Evolutionary conservation across 495 filamentous ascomycete species (phyloP), one percentile per base, ranked within the genome.

Genomic region (Talaromyces adpressus): DNA sequence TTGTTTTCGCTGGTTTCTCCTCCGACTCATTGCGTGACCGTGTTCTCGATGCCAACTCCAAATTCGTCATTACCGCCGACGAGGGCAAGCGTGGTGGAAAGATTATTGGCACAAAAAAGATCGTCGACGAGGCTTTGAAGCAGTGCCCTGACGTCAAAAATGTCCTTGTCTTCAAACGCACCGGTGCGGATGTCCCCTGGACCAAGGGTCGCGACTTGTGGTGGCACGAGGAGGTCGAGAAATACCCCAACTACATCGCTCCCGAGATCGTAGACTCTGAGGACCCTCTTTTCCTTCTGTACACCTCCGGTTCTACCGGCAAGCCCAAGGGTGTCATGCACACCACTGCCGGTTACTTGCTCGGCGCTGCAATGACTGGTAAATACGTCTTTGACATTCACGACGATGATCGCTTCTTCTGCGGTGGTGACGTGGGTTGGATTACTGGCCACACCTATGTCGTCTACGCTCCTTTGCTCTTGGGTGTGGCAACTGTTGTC

Each of bases 321-420:
- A 97, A 97, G 82, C 94, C 94, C 49, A 99, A 99, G 86, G 94
- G 94, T 76, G 90, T 99, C 32, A 91, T 98, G 92, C 94, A 98
- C 82, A 96, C 92, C 9, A 99, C 94, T 63, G 95, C 81, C 62
- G 94, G 94, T 39, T 98, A 98, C 74, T 85, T 98, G 25, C 76
- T 98, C 9, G 94, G 94, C 45, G 94, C 93, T 22, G 94, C 95
- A 7, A 81, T 87, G 69, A 98, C 94, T 41, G 95, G 92, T 68
- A 99, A 97, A 77, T 98, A 99, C 70, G 93, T 97, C 61, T 99
- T 99, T 72, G 95, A 99, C 72, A 94, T 99, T 66, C 94, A 99
- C 68, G 88, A 92, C 56, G 86, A 86, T 59, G 94, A 99, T 76
- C 84, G 83, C 62, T 97, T 92, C 81, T 98, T 97, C 85, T 98